Base-by-base conservation (phyloP, 2,329 filamentous ascomycete species). In the Phoma sp. region DNA sequence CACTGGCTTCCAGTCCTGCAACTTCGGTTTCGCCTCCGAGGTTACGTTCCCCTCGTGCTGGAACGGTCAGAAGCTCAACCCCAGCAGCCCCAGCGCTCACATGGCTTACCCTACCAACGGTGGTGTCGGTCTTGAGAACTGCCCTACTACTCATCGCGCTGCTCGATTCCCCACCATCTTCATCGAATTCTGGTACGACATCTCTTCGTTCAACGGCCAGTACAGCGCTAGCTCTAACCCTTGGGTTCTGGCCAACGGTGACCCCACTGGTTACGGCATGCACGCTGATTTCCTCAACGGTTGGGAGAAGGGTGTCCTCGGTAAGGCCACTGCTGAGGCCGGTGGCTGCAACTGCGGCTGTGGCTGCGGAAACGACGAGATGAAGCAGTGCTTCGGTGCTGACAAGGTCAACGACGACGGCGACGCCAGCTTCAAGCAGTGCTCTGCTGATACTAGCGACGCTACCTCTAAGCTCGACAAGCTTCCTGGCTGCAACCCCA, bases 111-210 rank as follows among this genome's bases (percentile, higher is more conserved):
- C 73, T 11, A 67, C 56, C 26, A 60, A 48, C 17, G 36, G 46
- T 15, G 69, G 71, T 26, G 50, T 61, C 9, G 71, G 69, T 21
- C 52, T 71, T 28, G 72, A 73, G 38, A 68, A 69, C 40, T 75
- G 73, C 55, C 73, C 73, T 23, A 54, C 53, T 1, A 68, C 64
- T 18, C 67, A 70, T 53, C 63, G 68, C 23, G 62, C 57, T 25
- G 69, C 69, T 15, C 65, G 71, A 10, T 73, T 76, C 60, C 74
- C 74, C 10, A 67, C 66, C 30, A 71, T 76, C 47, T 75, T 76
- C 60, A 69, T 75, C 17, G 74, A 76, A 56, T 75, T 74, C 54
- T 75, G 73, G 73, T 76, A 73, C 43, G 72, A 75, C 47, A 57
- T 73, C 38, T 66, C 65, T 2, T 54, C 61, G 1, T 76, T 75